Percentiles rank a stretch among this genome's conserved stretches.
phyloP scores from a whole-genome alignment of 176 grass and related monocot genomes.

The Lolium perenne region DNA sequence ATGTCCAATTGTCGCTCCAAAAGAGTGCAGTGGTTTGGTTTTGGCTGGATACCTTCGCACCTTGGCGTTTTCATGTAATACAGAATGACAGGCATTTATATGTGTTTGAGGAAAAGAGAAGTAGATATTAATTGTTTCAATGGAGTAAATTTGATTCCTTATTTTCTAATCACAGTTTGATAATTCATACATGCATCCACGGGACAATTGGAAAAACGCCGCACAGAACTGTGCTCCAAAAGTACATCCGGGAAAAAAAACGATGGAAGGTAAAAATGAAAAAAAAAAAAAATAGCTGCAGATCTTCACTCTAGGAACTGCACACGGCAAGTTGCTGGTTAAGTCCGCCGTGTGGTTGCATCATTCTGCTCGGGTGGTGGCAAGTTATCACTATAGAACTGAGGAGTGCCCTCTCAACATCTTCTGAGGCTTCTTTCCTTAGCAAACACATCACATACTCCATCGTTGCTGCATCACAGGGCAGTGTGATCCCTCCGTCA shows the following conservation, averaged over 20 bases:
- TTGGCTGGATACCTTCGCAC: background rate
- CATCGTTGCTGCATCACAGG: slow-evolving; percentile 59
- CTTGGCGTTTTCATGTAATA: background rate
- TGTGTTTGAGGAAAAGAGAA: background rate
- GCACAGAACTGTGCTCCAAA: slow-evolving; percentile 54
- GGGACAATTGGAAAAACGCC: slow-evolving; percentile 50
- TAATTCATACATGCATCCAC: slow-evolving; percentile 45
- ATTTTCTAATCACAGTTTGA: slow-evolving; percentile 43
- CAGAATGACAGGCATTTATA: background rate
- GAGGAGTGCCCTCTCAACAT: slow-evolving; percentile 67
- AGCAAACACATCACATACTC: slow-evolving; percentile 68
- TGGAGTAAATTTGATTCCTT: slow-evolving; percentile 33
- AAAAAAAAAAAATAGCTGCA: slow-evolving; percentile 20
- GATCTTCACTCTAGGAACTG: slow-evolving; percentile 35
- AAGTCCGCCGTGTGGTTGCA: slow-evolving; percentile 20
- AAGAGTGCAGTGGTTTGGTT: background rate
- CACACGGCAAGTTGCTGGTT: slow-evolving; percentile 43
- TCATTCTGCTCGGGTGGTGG: slow-evolving; percentile 35
- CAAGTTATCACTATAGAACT: slow-evolving; percentile 58
- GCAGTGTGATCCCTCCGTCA: slow-evolving; percentile 57
- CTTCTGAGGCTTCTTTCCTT: slow-evolving; percentile 53
- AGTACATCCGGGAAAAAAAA: slow-evolving; percentile 35
- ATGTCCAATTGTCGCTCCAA: no score
- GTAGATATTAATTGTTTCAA: background rate
- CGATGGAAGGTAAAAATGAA: slow-evolving; percentile 23